phyloP scores from a whole-genome alignment of 805 yeast species.

The Saccharomyces kudriavzevii region DNA sequence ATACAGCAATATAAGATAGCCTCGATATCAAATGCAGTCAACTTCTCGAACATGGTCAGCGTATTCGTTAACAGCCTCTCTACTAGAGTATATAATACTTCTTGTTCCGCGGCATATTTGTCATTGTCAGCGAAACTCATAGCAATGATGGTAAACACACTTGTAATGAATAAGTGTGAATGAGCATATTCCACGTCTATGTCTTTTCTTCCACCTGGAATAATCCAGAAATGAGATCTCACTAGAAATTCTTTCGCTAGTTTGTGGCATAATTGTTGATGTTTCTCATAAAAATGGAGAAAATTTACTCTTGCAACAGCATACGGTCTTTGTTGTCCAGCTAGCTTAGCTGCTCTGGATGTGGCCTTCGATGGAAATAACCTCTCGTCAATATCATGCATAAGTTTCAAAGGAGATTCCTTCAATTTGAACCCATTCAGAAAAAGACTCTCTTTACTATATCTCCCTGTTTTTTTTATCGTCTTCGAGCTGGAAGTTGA shows the following conservation, averaged over 20 bases:
- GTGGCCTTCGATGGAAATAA: constrained; percentile 31
- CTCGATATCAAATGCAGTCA: constrained; percentile 53
- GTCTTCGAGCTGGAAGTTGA: neutral
- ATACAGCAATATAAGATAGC: constrained; percentile 48
- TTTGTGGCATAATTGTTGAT: constrained; percentile 37
- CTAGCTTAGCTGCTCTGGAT: constrained; percentile 23
- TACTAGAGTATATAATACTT: constrained; percentile 39
- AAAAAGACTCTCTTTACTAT: neutral
- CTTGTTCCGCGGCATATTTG: constrained; percentile 41
- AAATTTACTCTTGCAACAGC: constrained; percentile 38
- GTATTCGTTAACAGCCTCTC: constrained; percentile 43
- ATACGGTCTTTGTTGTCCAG: constrained; percentile 30
- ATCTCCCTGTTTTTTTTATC: neutral
- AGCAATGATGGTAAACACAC: constrained; percentile 45
- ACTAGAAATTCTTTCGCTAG: constrained; percentile 42
- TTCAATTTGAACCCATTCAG: constrained; percentile 15
- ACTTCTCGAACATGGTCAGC: constrained; percentile 40
- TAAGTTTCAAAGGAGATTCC: constrained; percentile 33
- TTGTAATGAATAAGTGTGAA: constrained; percentile 46
- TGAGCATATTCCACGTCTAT: constrained; percentile 39
- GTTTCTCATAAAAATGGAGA: constrained; percentile 37
- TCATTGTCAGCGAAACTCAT: constrained; percentile 50
- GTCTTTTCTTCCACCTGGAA: constrained; percentile 51
- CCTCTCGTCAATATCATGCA: constrained; percentile 33
- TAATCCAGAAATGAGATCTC: constrained; percentile 52